Evolutionary conservation across 306 rosid species (phyloP), one percentile per base, ranked within the genome.

Genomic region (Lagenaria siceraria): DNA sequence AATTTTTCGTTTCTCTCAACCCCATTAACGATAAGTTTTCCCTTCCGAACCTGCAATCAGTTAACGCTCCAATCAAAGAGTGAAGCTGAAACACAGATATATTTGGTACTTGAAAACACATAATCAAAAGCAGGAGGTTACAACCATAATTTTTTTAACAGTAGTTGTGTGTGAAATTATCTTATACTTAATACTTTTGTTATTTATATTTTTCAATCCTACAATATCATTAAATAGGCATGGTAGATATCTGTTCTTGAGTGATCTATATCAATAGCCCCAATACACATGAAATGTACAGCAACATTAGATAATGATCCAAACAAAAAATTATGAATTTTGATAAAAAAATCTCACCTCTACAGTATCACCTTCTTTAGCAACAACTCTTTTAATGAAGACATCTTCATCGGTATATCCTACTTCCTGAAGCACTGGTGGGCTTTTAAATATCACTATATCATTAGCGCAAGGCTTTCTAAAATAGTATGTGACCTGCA

Each of bases 381-480:
- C 99, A 82, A 96, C 91, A 63, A 96, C 61, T 78, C 99, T 88
- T 86, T 96, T 96, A 76, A 96, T 92, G 77, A 96, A 96, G 63
- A 96, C 98, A 83, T 96, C 99, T 40, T 89, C 89, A 70, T 92
- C 92, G 1, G 98, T 83, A 65, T 96, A 96, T 83, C 98, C 98
- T 80, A 88, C 99, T 86, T 90, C 89, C 82, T 96, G 99, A 80
- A 96, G 99, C 4, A 89, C 96, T 1, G 98, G 99, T 76, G 99
- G 98, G 79, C 98, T 96, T 83, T 90, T 92, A 52, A 92, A 96
- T 80, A 96, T 92, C 78, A 92, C 97, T 21, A 96, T 90, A 81
- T 92, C 99, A 80, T 91, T 92, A 61, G 97, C 87, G 81, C 99
- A 90, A 3, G 99, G 99, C 85, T 88, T 87, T 86, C 99, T 89